Evolutionary conservation across 208 protist genomes (phyloP).

Genomic region (Acanthamoeba castellanii): DNA sequence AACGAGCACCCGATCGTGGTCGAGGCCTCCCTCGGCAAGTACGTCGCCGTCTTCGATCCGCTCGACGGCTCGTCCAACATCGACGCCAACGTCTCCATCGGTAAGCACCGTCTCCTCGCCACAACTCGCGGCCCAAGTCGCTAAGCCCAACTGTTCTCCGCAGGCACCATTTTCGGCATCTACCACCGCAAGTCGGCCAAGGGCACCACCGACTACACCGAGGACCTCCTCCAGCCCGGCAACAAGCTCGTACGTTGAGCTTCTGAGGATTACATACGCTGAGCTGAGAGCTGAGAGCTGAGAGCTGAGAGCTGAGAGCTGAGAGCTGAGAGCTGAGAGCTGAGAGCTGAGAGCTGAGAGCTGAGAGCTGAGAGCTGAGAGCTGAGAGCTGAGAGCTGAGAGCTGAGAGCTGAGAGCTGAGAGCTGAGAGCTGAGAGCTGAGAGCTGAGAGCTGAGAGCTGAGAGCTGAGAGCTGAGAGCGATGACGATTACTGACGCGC

Average conservation of each 20-base stretch:
- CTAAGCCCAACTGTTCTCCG: not conserved
- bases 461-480: too few species aligned
- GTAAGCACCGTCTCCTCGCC: conserved; percentile 80
- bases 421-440: too few species aligned
- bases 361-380: too few species aligned
- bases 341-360: too few species aligned
- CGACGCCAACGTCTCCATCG: conserved; percentile 97
- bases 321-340: too few species aligned
- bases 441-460: too few species aligned
- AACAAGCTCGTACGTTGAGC: conserved; percentile 80
- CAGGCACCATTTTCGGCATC: conserved; percentile 92
- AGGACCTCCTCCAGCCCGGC: conserved; percentile 79
- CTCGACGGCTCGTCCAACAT: conserved; percentile 98
- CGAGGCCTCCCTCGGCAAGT: conserved; percentile 88
- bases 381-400: too few species aligned
- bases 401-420: too few species aligned
- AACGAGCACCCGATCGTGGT: conserved; percentile 87
- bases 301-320: too few species aligned
- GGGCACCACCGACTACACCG: not conserved
- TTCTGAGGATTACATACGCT: not conserved
- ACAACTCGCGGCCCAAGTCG: not conserved
- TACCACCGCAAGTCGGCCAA: conserved; percentile 87
- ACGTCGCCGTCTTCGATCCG: conserved; percentile 96
- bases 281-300: too few species aligned
- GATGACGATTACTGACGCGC: too few species aligned